phyloP scores from a whole-genome alignment of 768 basidiomycete genomes.

The Russula virescens region DNA sequence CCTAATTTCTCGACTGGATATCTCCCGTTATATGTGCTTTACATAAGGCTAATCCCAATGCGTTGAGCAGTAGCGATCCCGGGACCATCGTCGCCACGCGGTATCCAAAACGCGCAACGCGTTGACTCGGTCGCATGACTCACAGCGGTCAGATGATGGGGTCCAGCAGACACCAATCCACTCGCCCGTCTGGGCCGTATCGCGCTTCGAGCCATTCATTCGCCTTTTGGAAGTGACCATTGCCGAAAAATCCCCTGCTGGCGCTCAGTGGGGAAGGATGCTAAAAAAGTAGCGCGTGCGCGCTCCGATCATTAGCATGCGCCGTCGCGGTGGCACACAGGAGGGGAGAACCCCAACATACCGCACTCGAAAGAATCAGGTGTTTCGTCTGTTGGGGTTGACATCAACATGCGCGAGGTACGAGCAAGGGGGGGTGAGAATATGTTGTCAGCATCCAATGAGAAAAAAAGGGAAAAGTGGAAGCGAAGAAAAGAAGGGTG shows the following conservation, averaged over 20 bases:
- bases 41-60: constrained; percentile 22
- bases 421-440: background rate
- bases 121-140: constrained; percentile 6
- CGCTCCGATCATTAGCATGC: constrained; percentile 15
- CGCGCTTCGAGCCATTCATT: constrained; percentile 81
- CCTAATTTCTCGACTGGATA: constrained; percentile 19
- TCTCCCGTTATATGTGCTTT: constrained; percentile 21
- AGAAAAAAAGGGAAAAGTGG: background rate
- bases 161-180: constrained; percentile 65
- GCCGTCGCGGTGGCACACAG: constrained; percentile 4
- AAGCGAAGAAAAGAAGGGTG: background rate
- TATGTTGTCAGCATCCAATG: background rate
- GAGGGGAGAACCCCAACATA: constrained; percentile 35
- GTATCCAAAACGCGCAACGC: background rate
- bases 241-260: constrained; percentile 76
- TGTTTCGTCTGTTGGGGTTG: constrained; percentile 56
- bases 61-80: constrained; percentile 9
- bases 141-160: constrained; percentile 19
- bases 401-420: background rate
- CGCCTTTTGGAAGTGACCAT: constrained; percentile 80
- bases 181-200: constrained; percentile 65
- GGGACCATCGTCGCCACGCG: background rate
- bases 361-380: constrained; percentile 69
- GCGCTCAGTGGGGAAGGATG: constrained; percentile 86
- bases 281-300: constrained; percentile 30